Percentiles rank a stretch among this genome's conserved stretches.
phyloP scores from a whole-genome alignment of 2,329 filamentous ascomycete genomes.

The Pezicula radicicola region DNA sequence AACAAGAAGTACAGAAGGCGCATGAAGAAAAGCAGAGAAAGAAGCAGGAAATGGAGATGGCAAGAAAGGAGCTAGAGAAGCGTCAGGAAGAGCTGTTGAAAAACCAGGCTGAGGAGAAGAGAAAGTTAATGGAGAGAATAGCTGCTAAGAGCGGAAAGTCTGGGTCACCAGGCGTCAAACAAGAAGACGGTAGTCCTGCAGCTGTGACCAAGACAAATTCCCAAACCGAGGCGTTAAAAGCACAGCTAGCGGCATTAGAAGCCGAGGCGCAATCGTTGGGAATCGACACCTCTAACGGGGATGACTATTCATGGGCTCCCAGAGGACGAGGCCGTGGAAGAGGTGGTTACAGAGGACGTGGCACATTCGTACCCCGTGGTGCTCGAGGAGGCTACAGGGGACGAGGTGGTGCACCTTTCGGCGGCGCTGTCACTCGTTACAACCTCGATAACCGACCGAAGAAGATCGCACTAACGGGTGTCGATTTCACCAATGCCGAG shows the following conservation, averaged over 20 bases:
- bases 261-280: constrained; percentile 69
- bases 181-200: constrained; percentile 13
- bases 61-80: constrained; percentile 62
- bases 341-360: constrained; percentile 34
- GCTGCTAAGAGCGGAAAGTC: constrained; percentile 45
- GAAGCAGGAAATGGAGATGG: constrained; percentile 58
- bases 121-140: constrained; percentile 58
- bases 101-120: constrained; percentile 63
- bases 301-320: constrained; percentile 35
- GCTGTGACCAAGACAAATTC: constrained; percentile 29
- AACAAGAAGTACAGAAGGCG: constrained; percentile 68
- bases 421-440: constrained; percentile 41
- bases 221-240: constrained; percentile 64
- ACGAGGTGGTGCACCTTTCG: constrained; percentile 36
- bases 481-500: constrained; percentile 58
- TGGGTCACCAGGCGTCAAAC: constrained; percentile 8
- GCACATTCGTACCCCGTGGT: constrained; percentile 32
- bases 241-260: constrained; percentile 69
- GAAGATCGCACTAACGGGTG: constrained; percentile 60
- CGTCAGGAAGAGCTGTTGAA: constrained; percentile 59
- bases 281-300: constrained; percentile 52
- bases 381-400: constrained; percentile 42
- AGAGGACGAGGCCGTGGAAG: constrained; percentile 37
- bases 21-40: constrained; percentile 64
- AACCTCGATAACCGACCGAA: constrained; percentile 75